Evolutionary conservation across 176 grass and related monocot species (phyloP).

Genomic region (Saccharum spontaneum): DNA sequence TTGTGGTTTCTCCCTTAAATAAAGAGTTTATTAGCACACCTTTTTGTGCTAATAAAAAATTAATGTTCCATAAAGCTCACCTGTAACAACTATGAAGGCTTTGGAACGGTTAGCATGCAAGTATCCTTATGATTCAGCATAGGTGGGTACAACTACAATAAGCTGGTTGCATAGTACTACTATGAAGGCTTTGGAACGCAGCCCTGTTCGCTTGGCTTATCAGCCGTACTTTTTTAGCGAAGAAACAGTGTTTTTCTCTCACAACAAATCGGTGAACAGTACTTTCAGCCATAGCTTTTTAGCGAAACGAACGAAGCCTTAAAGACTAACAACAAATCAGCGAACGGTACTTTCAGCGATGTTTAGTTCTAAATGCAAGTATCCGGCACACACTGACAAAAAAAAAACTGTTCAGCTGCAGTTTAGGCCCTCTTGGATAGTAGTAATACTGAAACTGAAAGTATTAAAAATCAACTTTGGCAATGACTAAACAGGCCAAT

Average conservation of each 20-base stretch:
- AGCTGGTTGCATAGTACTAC: not conserved
- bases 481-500: not conserved
- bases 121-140: not conserved
- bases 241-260: too few relatives aligned
- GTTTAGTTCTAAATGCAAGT: not conserved
- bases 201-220: too few relatives aligned
- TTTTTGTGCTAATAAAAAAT: not conserved
- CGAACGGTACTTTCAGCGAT: too few relatives aligned
- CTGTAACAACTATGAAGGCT: slow-evolving; percentile 5
- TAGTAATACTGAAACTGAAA: not conserved
- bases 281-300: too few relatives aligned
- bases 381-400: too few relatives aligned
- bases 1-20: not conserved
- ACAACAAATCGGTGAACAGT: too few relatives aligned
- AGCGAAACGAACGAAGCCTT: too few relatives aligned
- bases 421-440: not conserved
- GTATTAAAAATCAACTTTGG: not conserved
- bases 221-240: too few relatives aligned
- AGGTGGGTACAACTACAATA: not conserved
- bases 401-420: not conserved
- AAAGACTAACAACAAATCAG: too few relatives aligned
- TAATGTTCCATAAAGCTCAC: not conserved
- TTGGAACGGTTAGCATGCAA: slow-evolving; percentile 24
- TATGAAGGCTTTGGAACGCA: too few relatives aligned
- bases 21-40: not conserved